phyloP scores from a whole-genome alignment of 2,329 filamentous ascomycete genomes.

The Cucurbitaria berberidis region DNA sequence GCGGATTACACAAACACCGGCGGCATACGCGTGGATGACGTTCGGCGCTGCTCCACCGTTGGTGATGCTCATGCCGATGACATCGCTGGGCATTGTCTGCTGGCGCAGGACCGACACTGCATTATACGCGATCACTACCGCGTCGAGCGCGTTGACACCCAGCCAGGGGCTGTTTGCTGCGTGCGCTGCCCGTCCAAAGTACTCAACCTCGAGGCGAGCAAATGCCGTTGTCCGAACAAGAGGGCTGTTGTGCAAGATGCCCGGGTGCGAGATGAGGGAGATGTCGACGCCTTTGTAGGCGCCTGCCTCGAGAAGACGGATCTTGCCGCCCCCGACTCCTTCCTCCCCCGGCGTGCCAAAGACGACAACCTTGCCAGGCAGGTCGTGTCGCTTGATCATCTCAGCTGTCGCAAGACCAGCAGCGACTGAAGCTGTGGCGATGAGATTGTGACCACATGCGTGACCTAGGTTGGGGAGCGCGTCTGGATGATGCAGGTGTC shows the following conservation, averaged over 20 bases:
- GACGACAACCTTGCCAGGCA: conserved; percentile 47
- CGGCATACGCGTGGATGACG: conserved; percentile 50
- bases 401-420: conserved; percentile 48
- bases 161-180: conserved; percentile 45
- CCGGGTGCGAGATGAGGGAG: conserved; percentile 47
- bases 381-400: conserved; percentile 30
- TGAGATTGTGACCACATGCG: conserved; percentile 56
- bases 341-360: conserved; percentile 57
- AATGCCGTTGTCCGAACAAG: conserved; percentile 6
- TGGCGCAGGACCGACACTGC: conserved; percentile 45
- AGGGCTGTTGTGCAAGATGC: conserved; percentile 59
- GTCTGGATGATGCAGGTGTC: conserved; percentile 37
- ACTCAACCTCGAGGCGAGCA: conserved; percentile 19
- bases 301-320: conserved; percentile 53
- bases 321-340: conserved; percentile 52
- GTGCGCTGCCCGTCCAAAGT: conserved; percentile 18
- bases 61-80: conserved; percentile 45
- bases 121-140: conserved; percentile 21
- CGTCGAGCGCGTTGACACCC: conserved; percentile 31
- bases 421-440: conserved; percentile 49
- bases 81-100: conserved; percentile 49
- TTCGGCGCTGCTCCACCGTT: conserved; percentile 42
- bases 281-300: conserved; percentile 48
- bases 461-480: conserved; percentile 52
- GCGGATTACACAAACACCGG: conserved; percentile 48